Conservation (phyloP, 2,329 filamentous ascomycete species). For the Fulvia fulva region DNA sequence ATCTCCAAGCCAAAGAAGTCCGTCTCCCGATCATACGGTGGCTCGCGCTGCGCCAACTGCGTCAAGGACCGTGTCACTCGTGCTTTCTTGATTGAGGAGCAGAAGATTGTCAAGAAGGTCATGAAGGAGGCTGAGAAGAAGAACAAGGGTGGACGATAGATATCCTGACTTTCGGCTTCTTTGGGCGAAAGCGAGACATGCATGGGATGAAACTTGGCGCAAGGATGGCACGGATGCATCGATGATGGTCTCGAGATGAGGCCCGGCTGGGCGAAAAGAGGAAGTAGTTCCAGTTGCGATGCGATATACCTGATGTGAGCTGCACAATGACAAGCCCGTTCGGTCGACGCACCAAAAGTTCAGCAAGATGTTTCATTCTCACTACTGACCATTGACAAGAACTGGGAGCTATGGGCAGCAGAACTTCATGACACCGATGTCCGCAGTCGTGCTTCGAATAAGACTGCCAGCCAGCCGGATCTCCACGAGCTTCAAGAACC, state of each 20-base stretch:
- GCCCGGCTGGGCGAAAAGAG: not conserved
- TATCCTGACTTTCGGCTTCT: not conserved
- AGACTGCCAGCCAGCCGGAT: too few relatives aligned
- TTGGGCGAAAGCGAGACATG: constrained; percentile 1
- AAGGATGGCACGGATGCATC: constrained; percentile 6
- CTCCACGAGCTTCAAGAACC: too few relatives aligned
- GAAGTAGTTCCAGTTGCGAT: not conserved
- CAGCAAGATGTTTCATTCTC: not conserved
- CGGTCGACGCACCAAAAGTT: not conserved
- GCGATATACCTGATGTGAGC: constrained; percentile 6
- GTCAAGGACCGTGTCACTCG: constrained; percentile 97
- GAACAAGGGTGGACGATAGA: constrained; percentile 29
- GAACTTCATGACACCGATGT: not conserved
- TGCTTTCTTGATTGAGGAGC: constrained; percentile 99
- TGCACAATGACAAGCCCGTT: constrained; percentile 8
- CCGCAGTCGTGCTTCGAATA: not conserved
- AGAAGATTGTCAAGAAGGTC: constrained; percentile 99
- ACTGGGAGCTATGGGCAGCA: not conserved
- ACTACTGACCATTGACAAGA: not conserved
- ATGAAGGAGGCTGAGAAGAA: constrained; percentile 95
- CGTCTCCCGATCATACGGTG: constrained; percentile 96
- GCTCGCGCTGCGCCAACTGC: constrained; percentile 97
- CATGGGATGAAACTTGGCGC: constrained; percentile 5
- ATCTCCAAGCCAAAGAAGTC: constrained; percentile 99
- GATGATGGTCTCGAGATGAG: not conserved